phyloP scores from a whole-genome alignment of 129 eudicot genomes.

The Centaurea solstitialis region DNA sequence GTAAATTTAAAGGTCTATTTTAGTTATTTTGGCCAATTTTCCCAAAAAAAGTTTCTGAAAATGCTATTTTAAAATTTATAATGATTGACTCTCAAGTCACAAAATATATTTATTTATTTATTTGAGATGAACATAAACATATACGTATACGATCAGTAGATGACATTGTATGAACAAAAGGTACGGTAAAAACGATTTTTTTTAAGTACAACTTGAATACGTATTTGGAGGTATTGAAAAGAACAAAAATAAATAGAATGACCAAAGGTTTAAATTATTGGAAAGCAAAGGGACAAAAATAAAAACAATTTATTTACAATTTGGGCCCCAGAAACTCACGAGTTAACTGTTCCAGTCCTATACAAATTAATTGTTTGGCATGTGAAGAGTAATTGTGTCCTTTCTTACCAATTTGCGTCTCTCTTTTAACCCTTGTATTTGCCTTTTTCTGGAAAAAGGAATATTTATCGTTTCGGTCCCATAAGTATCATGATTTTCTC shows the following conservation, averaged over 20 bases:
- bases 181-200: background rate
- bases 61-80: no score
- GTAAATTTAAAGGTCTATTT: no score
- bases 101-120: no score
- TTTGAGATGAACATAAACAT: background rate
- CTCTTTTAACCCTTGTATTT: background rate
- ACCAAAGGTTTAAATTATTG: background rate
- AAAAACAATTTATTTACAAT: background rate
- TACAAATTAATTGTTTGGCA: conserved; percentile 26
- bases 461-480: background rate
- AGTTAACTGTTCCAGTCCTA: conserved; percentile 14
- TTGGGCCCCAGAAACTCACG: conserved; percentile 31
- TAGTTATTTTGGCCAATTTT: no score
- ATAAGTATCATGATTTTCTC: background rate
- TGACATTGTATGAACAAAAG: background rate
- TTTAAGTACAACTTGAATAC: conserved; percentile 4
- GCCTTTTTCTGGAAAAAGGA: background rate
- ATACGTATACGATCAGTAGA: background rate
- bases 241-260: background rate
- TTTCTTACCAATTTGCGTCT: background rate
- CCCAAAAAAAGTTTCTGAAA: no score
- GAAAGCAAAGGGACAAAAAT: conserved; percentile 6
- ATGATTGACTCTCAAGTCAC: background rate
- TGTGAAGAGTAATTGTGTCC: conserved; percentile 3
- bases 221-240: conserved; percentile 3